Evolutionary conservation across 2,329 filamentous ascomycete genomes (phyloP), one percentile per base, ranked within the genome.

Genomic region (Curvularia spicifera): DNA sequence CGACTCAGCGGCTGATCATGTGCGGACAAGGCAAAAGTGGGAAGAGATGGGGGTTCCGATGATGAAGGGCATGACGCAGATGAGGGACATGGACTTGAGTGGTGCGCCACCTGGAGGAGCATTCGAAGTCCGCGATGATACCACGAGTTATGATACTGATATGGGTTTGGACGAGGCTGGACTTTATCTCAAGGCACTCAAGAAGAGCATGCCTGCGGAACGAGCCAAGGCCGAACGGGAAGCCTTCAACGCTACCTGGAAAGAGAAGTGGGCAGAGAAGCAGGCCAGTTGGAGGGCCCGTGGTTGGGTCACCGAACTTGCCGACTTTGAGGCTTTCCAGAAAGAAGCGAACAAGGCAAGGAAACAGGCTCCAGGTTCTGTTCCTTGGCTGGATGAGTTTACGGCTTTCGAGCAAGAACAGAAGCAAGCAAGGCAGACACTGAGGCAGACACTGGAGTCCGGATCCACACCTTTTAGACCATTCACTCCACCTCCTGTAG

Each of bases 11-110:
- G 85, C 89, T 56, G 91, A 97, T 76, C 91, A 96, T 78, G 85
- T 88, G 51, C 80, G 92, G 66, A 93, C 91, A 7, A 81, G 96
- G 55, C 83, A 87, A 72, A 98, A 97, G 81, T 97, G 90, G 80
- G 89, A 92, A 74, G 91, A 96, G 76, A 82, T 97, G 74, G 84
- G 86, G 57, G 79, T 97, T 53, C 87, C 91, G 5, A 80, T 97
- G 59, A 84, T 88, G 18, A 71, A 67, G 64, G 65, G 69, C 48
- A 57, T 66, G 63, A 37, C 60, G 13, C 53, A 60, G n/a, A 65
- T 72, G 63, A 47, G 59, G 13, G 63, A 65, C 10, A 55, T 40
- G 44, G 66, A 70, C 53, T 28, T 65, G 22, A 60, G 65, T 1
- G 44, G 28, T 12, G 29, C 47, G 1, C 35, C 56, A 15, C 65